Evolutionary conservation across 129 eudicot species (phyloP).

Genomic region (Solidago caesia): DNA sequence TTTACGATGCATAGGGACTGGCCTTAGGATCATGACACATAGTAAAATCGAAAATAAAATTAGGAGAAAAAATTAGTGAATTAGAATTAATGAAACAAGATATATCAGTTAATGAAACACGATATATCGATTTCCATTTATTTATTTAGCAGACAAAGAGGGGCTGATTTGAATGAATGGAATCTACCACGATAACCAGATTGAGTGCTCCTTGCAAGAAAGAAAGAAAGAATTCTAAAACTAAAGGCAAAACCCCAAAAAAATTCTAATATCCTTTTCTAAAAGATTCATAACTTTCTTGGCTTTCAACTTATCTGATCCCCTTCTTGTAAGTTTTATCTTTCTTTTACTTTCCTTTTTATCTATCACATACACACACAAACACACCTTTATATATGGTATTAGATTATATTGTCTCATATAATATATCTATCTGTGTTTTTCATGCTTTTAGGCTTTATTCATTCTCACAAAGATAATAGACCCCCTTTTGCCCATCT

Average conservation of each 20-base stretch:
- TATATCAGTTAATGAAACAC: no score
- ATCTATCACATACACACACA: background rate
- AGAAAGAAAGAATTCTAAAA: conserved; percentile 16
- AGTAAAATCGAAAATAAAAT: no score
- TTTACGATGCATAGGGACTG: no score
- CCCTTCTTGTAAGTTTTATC: conserved; percentile 81
- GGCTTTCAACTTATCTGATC: conserved; percentile 58
- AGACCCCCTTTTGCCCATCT: conserved; percentile 23
- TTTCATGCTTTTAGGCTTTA: conserved; percentile 22
- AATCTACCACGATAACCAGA: conserved; percentile 18
- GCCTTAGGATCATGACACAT: no score
- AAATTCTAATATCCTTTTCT: background rate
- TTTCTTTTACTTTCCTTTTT: conserved; percentile 23
- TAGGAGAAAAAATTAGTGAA: no score
- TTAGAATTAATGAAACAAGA: no score
- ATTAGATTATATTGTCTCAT: no score
- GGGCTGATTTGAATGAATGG: conserved; percentile 11
- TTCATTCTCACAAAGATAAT: conserved; percentile 22
- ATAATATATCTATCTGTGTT: background rate
- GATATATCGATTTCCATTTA: no score
- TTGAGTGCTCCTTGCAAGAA: conserved; percentile 17
- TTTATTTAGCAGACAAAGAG: no score
- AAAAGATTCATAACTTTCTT: conserved; percentile 37
- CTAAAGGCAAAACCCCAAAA: conserved; percentile 32
- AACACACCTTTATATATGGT: no score